Base-by-base conservation (phyloP, 257 asterid genomes). In the Nicotiana undulata region DNA sequence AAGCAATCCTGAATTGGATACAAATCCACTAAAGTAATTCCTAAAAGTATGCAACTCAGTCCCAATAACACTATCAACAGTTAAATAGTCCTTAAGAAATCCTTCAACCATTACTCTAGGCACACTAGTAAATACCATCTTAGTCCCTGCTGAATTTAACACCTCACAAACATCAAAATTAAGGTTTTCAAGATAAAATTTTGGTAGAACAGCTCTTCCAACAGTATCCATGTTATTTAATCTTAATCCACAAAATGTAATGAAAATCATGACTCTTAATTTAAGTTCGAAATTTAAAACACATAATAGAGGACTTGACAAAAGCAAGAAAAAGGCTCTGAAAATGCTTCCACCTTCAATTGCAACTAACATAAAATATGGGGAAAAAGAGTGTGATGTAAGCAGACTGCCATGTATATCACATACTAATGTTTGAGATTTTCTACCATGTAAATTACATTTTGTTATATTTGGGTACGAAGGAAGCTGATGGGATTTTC, bases 311-410 rank as follows among this genome's bases (percentile, higher is more conserved):
- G 99, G 97, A 29, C 72, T 89, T 0, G 96, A 90, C 0, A 93
- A 29, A 52, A 95, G 93, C 28, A 95, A 89, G 15, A 93, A 61
- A 1, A 95, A 80, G 1, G 99, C 97, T n/a, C 99, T 81, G 26
- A 89, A 9, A 63, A 93, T 85, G 90, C 97, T 79, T 22, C 99
- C 99, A 59, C 93, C 98, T 85, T 95, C 99, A 46, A 95, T 92
- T 10, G 99, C 97, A 31, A 95, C 93, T 3, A 95, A 89, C 99
- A 95, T 95, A 91, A 95, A 93, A 88, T 85, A 95, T 18, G 99
- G 99, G 52, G 92, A 95, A 81, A 93, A 92, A 0, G 97, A 89
- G 4, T 53, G 74, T 1, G 97, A 79, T 63, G 90, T 81, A 0
- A 95, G 81, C 55, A 93, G 46, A 74, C 87, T 84, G 10, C 89